Evolutionary conservation across 164 flowering plant genomes (phyloP), one percentile per base, ranked within the genome.

Genomic region (Aristolochia contorta): DNA sequence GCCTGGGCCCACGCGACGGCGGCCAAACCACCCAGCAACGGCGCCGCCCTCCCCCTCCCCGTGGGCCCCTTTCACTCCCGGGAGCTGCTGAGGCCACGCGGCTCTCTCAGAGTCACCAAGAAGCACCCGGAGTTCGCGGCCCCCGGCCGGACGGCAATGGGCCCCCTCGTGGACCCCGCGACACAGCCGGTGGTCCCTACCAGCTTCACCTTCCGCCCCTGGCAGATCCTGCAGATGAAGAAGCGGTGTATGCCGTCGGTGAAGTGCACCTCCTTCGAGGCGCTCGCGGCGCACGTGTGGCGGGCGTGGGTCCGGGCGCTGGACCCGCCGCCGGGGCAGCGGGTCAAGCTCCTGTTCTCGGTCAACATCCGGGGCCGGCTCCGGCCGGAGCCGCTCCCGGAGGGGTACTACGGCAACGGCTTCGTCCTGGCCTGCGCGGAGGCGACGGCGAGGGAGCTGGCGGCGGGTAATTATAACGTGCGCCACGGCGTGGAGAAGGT

Each of bases 241-340:
- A 69, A 74, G n/a, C 80, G 60, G 3, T 82, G 86, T 68, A 69
- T 62, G 0, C 90, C 91, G 18, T 80, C 84, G 12, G 71, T 81
- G 23, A 87, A 87, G 72, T 86, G 93, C 83, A 89, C 96, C 67
- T 72, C 91, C 46, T 92, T 92, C 57, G 98, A 92, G 64, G 82
- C 80, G 18, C 74, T 92, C 0, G 96, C 98, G 0, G 59, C 88
- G 1, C 98, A 92, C 79, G 83, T 90, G 63, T 92, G 98, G 98
- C 86, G 86, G 2, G 73, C 78, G 2, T 92, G 98, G 98, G 84
- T 79, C 27, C 65, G 71, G 30, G 67, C 97, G 0, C 74, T 92
- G 18, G 75, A 66, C 54, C 71, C 77, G 22, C 69, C 80, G 1
- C 70, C 75, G 0, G 63, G 72, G 1, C 67, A 69, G 22, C 50